Conservation (phyloP, 2,329 filamentous ascomycete species). For the Diplodia seriata region DNA sequence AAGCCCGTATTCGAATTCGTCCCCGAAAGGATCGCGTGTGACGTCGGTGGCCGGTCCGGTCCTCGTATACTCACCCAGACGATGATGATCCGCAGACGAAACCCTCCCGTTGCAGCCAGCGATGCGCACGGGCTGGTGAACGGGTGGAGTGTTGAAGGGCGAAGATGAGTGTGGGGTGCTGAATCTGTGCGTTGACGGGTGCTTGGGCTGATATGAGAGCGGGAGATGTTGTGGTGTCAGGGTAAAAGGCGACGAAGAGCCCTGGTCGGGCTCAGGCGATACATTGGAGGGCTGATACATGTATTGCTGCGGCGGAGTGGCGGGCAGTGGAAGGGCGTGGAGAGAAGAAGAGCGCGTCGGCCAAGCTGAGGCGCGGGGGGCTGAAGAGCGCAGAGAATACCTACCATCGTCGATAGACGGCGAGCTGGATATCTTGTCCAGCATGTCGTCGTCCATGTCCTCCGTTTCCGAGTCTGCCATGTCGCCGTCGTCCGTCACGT, state of each 20-base stretch:
- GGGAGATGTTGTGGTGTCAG: constrained; percentile 54
- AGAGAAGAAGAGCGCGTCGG: constrained; percentile 53
- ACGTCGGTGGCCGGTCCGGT: constrained; percentile 6
- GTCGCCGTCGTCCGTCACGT: constrained; percentile 56
- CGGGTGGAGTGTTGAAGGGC: constrained; percentile 46
- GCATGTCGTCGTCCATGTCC: constrained; percentile 86
- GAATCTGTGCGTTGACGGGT: constrained; percentile 12
- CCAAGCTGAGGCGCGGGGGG: constrained; percentile 41
- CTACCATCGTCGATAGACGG: constrained; percentile 99
- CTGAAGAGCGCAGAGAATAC: constrained; percentile 60
- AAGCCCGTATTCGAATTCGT: constrained; percentile 3
- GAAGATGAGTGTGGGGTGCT: constrained; percentile 36
- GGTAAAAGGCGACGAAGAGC: constrained; percentile 54
- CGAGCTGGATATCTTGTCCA: constrained; percentile 98
- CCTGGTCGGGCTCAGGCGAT: constrained; percentile 40
- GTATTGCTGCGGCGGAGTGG: constrained; percentile 37
- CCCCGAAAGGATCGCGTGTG: background rate
- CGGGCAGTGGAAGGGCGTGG: constrained; percentile 43
- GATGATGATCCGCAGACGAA: constrained; percentile 56
- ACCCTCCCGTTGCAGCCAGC: constrained; percentile 38
- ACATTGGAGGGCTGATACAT: constrained; percentile 38
- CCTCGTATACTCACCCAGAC: constrained; percentile 31
- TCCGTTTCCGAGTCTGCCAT: constrained; percentile 68
- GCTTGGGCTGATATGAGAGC: constrained; percentile 38
- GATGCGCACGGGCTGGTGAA: constrained; percentile 44